phyloP scores from a whole-genome alignment of 306 rosid species.

The Purshia tridentata region DNA sequence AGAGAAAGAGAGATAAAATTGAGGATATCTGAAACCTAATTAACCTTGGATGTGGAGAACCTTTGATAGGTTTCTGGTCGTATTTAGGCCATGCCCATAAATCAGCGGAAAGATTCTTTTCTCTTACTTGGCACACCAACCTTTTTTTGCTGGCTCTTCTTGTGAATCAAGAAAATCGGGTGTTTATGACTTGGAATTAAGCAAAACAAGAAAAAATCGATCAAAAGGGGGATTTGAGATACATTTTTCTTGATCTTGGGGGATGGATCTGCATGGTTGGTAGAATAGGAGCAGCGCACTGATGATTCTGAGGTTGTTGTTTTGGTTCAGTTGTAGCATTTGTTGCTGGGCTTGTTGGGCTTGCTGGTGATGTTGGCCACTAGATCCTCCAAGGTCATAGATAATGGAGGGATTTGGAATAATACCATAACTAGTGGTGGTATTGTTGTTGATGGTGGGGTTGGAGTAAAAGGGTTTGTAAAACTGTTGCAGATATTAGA shows the following conservation, averaged over 20 bases:
- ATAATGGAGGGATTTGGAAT: slow-evolving; percentile 34
- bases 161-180: slow-evolving; percentile 22
- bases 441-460: slow-evolving; percentile 21
- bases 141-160: slow-evolving; percentile 56
- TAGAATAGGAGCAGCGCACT: slow-evolving; percentile 11
- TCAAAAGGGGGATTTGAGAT: neutral
- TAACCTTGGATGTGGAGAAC: slow-evolving; percentile 83
- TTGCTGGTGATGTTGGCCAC: slow-evolving; percentile 31
- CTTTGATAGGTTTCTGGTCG: slow-evolving; percentile 79
- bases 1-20: neutral
- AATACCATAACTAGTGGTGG: slow-evolving; percentile 15
- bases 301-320: slow-evolving; percentile 4
- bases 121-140: slow-evolving; percentile 47
- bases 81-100: slow-evolving; percentile 88
- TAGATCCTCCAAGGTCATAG: slow-evolving; percentile 36
- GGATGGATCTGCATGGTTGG: slow-evolving; percentile 29
- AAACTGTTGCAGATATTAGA: slow-evolving; percentile 48
- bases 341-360: neutral
- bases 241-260: slow-evolving; percentile 55
- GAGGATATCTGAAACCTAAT: neutral
- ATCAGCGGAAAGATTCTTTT: slow-evolving; percentile 60
- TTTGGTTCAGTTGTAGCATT: neutral
- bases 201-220: neutral
- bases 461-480: slow-evolving; percentile 37
- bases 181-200: too few relatives aligned